Evolutionary conservation across 805 yeast genomes (phyloP).

Genomic region (Starmerella vitae): DNA sequence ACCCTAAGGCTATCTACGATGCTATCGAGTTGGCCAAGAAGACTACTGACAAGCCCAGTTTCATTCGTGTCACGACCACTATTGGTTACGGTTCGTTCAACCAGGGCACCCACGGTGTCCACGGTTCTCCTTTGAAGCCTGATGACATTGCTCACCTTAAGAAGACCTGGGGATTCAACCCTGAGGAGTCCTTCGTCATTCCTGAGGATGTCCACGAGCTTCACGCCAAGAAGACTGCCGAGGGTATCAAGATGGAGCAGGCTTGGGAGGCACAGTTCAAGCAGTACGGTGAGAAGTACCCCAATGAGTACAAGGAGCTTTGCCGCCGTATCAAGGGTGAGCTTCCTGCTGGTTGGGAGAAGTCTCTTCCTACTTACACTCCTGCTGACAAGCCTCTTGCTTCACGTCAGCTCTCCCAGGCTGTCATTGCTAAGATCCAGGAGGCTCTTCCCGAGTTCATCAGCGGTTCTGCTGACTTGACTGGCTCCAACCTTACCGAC

Average conservation of each 20-base stretch:
- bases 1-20: slow-evolving; percentile 50
- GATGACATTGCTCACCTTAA: slow-evolving; percentile 86
- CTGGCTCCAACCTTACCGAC: slow-evolving; percentile 92
- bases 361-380: slow-evolving; percentile 63
- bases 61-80: slow-evolving; percentile 77
- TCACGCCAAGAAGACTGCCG: slow-evolving; percentile 42
- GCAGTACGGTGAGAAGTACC: slow-evolving; percentile 53
- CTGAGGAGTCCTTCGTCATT: slow-evolving; percentile 62
- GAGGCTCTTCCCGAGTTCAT: slow-evolving; percentile 69
- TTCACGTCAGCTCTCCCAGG: slow-evolving; percentile 86
- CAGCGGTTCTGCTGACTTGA: slow-evolving; percentile 98
- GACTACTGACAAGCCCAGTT: slow-evolving; percentile 70
- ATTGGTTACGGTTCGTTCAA: slow-evolving; percentile 85
- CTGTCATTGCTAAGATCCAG: slow-evolving; percentile 49
- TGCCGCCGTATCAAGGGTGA: slow-evolving; percentile 62
- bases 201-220: slow-evolving; percentile 70
- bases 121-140: slow-evolving; percentile 90
- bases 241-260: slow-evolving; percentile 53
- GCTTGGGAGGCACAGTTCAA: slow-evolving; percentile 61
- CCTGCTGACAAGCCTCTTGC: slow-evolving; percentile 74
- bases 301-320: slow-evolving; percentile 65
- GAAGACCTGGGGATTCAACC: slow-evolving; percentile 74
- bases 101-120: slow-evolving; percentile 82
- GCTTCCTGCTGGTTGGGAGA: slow-evolving; percentile 74
- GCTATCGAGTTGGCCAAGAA: slow-evolving; percentile 76